Percentiles rank a stretch among this genome's conserved stretches.
phyloP scores from a whole-genome alignment of 805 yeast species.

The Barnettozyma populi region DNA sequence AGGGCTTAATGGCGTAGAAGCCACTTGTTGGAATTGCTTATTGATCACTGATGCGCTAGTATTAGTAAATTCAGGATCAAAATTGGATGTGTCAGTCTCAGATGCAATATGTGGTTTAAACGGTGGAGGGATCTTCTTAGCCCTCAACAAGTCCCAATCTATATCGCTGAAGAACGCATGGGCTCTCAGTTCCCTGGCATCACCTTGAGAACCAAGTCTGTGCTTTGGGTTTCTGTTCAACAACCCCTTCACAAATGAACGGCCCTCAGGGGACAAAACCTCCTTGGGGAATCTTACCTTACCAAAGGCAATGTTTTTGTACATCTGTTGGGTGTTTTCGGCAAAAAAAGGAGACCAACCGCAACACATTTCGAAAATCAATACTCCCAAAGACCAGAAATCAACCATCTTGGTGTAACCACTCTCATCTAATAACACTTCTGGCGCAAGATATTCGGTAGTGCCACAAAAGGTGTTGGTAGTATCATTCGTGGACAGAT shows the following conservation, averaged over 20 bases:
- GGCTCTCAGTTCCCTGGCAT: constrained; percentile 86
- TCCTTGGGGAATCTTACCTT: constrained; percentile 97
- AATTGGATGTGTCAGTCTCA: constrained; percentile 93
- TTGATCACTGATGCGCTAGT: constrained; percentile 80
- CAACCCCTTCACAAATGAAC: constrained; percentile 92
- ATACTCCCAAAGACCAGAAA: constrained; percentile 96
- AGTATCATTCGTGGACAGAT: constrained; percentile 72
- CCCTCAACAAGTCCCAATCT: constrained; percentile 77
- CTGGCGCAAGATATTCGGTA: constrained; percentile 97
- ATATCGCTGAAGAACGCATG: constrained; percentile 90
- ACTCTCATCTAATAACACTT: constrained; percentile 87
- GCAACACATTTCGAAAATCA: constrained; percentile 98
- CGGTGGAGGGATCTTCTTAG: constrained; percentile 90
- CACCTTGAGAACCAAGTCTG: constrained; percentile 85
- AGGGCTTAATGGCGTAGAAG: constrained; percentile 79
- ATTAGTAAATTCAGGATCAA: constrained; percentile 95
- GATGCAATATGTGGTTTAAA: constrained; percentile 88
- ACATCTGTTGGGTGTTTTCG: constrained; percentile 97
- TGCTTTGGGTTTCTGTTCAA: constrained; percentile 94
- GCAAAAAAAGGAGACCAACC: constrained; percentile 99
- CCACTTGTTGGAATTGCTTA: constrained; percentile 51
- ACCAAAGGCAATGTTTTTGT: constrained; percentile 97
- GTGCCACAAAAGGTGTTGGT: constrained; percentile 98
- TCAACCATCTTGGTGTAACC: constrained; percentile 99
- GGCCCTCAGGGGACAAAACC: constrained; percentile 86